A percentile compares a stretch with the other conserved stretches of the same genome.
phyloP scores from a whole-genome alignment of 495 filamentous ascomycete species.

The Bathelium albidoporum region DNA sequence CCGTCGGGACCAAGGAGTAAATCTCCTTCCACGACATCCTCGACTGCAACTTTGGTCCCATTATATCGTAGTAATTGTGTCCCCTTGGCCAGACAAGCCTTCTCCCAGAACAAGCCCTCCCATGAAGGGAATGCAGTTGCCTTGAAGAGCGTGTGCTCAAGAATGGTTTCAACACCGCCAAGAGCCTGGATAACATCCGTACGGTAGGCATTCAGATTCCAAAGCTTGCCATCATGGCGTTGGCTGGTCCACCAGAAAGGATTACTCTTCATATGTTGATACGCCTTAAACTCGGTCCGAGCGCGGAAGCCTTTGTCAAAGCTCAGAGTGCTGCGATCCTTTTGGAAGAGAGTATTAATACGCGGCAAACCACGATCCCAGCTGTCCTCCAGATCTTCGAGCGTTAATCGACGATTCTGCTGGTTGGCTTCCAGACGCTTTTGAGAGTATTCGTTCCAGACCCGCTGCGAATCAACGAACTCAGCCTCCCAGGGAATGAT shows the following conservation, averaged over 20 bases:
- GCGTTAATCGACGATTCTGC: conserved; percentile 86
- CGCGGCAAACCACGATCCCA: conserved; percentile 97
- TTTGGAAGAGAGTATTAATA: conserved; percentile 99
- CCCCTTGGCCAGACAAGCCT: conserved; percentile 44
- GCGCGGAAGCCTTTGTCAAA: conserved; percentile 99
- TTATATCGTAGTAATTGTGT: conserved; percentile 34
- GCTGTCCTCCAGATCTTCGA: conserved; percentile 97
- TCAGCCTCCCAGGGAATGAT: conserved; percentile 99
- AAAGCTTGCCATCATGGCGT: conserved; percentile 94
- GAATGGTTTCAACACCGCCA: conserved; percentile 98
- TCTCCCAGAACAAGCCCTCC: conserved; percentile 99
- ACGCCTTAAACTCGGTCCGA: conserved; percentile 94
- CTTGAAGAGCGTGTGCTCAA: conserved; percentile 97
- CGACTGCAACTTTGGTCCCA: conserved; percentile 34
- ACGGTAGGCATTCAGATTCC: conserved; percentile 96
- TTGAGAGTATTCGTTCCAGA: conserved; percentile 99
- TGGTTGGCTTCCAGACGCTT: conserved; percentile 96
- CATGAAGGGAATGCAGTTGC: conserved; percentile 97
- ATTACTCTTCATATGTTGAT: conserved; percentile 99
- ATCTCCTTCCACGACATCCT: conserved; percentile 41
- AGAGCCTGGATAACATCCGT: conserved; percentile 98
- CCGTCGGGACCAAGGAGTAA: conserved; percentile 40
- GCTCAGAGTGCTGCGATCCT: conserved; percentile 91
- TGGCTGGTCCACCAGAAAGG: conserved; percentile 99
- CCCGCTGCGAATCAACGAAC: conserved; percentile 96